phyloP scores from a whole-genome alignment of 2,329 filamentous ascomycete species.

The Fusarium secorum region DNA sequence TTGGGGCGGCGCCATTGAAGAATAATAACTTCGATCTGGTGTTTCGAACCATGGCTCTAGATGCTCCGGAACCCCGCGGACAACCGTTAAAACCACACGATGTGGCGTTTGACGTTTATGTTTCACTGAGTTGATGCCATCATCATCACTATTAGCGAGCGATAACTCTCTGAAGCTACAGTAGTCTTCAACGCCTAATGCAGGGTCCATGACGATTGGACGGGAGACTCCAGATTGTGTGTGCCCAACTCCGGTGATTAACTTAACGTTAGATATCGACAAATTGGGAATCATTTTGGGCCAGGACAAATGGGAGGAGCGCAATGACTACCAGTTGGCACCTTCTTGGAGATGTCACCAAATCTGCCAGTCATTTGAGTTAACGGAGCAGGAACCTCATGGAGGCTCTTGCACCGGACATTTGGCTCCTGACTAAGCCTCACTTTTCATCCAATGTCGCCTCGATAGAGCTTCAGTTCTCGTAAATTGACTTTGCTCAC shows the following conservation, averaged over 20 bases:
- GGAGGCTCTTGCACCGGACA: background rate
- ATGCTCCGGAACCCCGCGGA: background rate
- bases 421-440: background rate
- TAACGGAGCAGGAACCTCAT: slow-evolving; percentile 1
- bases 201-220: slow-evolving; percentile 12
- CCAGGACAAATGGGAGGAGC: background rate
- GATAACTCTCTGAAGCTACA: background rate
- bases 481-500: slow-evolving; percentile 8
- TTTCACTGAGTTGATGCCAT: slow-evolving; percentile 15
- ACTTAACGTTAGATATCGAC: background rate
- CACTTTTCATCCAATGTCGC: background rate
- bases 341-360: slow-evolving; percentile 6
- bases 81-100: slow-evolving; percentile 11
- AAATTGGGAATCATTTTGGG: background rate
- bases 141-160: background rate
- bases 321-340: background rate
- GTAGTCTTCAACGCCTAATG: background rate
- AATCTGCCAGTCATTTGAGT: slow-evolving; percentile 8
- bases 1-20: slow-evolving; percentile 21
- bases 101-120: slow-evolving; percentile 28
- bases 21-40: slow-evolving; percentile 1
- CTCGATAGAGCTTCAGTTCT: background rate
- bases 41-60: slow-evolving; percentile 7
- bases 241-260: background rate
- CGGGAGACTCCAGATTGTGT: slow-evolving; percentile 10